Evolutionary conservation across 2,329 filamentous ascomycete genomes (phyloP), one percentile per base, ranked within the genome.

Genomic region (Cercospora beticola): DNA sequence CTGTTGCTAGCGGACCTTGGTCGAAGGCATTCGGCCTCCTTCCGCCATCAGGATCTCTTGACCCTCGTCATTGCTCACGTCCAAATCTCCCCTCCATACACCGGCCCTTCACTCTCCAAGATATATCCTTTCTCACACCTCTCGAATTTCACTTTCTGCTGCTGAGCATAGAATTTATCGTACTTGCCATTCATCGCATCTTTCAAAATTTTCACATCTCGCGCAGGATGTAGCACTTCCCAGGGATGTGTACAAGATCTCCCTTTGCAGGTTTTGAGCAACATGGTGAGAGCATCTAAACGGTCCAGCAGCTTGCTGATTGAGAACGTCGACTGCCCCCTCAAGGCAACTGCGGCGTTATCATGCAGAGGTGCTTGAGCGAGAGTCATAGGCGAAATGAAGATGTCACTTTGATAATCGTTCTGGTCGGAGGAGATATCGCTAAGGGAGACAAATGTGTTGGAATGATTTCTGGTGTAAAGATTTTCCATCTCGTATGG

Each of bases 401-500:
- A 28, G 18, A 46, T 28, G 3, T 26, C n/a, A 16, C 33, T 65
- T 28, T 28, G 16, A n/a, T 28, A 28, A n/a, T 8, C 16, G 18
- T 16, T n/a, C 9, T 57, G 8, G 5, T 56, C 23, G 6, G 14
- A 28, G 7, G 23, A 30, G 14, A 26, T 1, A 5, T 52, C 16
- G 5, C 10, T 6, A 3, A 62, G 5, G 1, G 40, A 2, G 21
- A 61, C 12, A 10, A 36, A 26, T 2, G 43, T 62, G 31, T 31
- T 31, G 30, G 16, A 23, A 14, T 67, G 21, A 23, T 23, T 31
- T n/a, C 18, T 21, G 6, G 36, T 18, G 21, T 68, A 66, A 12
- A 75, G 46, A 56, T 76, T 75, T 8, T 70, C 46, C 63, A 69
- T 74, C 63, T 76, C 65, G 62, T 76, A 73, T 0, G 72, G 71